Evolutionary conservation across 2,329 filamentous ascomycete genomes (phyloP).

Genomic region (Sporothrix phasma): DNA sequence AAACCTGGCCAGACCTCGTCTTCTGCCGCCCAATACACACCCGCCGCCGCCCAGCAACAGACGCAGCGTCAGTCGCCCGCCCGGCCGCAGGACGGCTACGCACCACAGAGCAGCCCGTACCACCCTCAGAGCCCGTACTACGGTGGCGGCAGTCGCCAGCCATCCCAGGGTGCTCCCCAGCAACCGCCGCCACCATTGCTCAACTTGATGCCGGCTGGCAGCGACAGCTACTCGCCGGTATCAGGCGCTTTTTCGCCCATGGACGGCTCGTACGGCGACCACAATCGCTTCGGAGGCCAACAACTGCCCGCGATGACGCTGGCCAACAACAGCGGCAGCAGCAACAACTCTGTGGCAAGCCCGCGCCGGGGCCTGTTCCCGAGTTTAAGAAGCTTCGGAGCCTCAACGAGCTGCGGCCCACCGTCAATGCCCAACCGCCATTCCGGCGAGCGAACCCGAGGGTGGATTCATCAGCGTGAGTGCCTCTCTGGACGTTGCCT

Average conservation of each 20-base stretch:
- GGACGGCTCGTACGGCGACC: conserved; percentile 53
- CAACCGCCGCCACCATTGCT: conserved; percentile 38
- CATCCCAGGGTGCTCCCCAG: conserved; percentile 11
- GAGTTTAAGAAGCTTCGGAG: conserved; percentile 75
- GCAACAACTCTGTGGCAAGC: conserved; percentile 3
- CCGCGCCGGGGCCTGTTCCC: conserved; percentile 62
- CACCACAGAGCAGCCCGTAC: conserved; percentile 27
- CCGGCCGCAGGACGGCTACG: conserved; percentile 49
- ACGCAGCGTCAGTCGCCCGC: conserved; percentile 64
- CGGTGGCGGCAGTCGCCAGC: conserved; percentile 34
- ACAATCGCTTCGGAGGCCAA: conserved; percentile 44
- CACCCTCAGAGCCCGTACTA: conserved; percentile 47
- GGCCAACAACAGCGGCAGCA: conserved; percentile 12
- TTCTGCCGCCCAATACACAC: conserved; percentile 26
- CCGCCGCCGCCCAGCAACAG: conserved; percentile 8
- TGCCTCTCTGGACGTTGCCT: conserved; percentile 14
- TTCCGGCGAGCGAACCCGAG: conserved; percentile 93
- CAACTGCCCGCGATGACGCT: conserved; percentile 22
- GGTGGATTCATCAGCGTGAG: conserved; percentile 95
- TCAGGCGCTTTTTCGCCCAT: conserved; percentile 57
- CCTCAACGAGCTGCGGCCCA: conserved; percentile 65
- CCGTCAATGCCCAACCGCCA: conserved; percentile 76
- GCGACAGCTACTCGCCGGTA: conserved; percentile 49
- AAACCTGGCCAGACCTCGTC: conserved; percentile 41
- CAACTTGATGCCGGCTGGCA: conserved; percentile 50